Evolutionary conservation across 495 filamentous ascomycete species (phyloP), one percentile per base, ranked within the genome.

Genomic region (Hyaloscypha hepaticicola): DNA sequence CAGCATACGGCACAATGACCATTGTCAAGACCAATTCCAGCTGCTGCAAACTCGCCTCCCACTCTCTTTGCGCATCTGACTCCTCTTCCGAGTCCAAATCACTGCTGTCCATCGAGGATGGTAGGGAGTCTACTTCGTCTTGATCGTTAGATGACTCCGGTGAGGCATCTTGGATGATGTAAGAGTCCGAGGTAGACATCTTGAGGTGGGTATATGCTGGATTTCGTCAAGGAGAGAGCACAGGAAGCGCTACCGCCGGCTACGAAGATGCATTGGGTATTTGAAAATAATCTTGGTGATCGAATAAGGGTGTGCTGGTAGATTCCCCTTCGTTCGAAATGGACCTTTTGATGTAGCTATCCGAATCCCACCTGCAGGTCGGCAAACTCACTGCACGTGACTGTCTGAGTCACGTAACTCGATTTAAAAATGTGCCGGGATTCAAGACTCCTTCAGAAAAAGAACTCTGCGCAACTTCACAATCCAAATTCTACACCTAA

Each of bases 31-130:
- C 79, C 56, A 99, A 78, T 80, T 99, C 91, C 53, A 98, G 76
- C 77, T 99, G 95, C 77, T 96, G 90, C 67, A 99, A 77, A 69
- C 88, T 93, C 71, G 92, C 91, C 67, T 91, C 88, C 95, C 95
- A 99, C 75, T 99, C 93, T 22, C 81, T 83, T 74, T 99, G 94
- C 21, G 95, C 95, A 72, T 96, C 92, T 28, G 87, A 89, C 24
- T 81, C 79, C 6, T 62, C 67, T 21, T 64, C 68, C 1, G 68
- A 73, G 16, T 66, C 71, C 7, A 65, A 63, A 26, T 69, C 72
- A 26, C 63, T 70, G 56, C 72, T 71, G 61, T 63, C 61, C 24
- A 69, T 28, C 73, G 80, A 66, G 53, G 90, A 93, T 38, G 91
- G 89, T 3, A 96, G 83, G 16, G 91, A 95, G 66, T 91, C 89